Base-by-base conservation (phyloP, 495 filamentous ascomycete genomes). In the Penicillium cataractarum region DNA sequence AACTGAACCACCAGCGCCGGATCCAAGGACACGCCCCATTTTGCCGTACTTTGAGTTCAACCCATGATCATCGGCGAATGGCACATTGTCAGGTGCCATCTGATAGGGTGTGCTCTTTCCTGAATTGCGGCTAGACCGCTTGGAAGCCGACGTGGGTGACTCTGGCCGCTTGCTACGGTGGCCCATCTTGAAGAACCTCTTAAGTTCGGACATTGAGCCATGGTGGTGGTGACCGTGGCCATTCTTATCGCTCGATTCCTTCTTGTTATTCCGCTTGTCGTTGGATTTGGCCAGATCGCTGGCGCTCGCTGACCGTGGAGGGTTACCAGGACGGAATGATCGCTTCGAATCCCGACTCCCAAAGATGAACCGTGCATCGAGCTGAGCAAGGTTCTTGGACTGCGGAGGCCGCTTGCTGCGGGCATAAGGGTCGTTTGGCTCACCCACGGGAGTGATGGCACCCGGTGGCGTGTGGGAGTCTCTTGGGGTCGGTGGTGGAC, bases 31-130 rank as follows among this genome's bases (percentile, higher is more conserved):
- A 69, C 90, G 93, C 12, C 94, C 94, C 63, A 98, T 87, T 69
- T 97, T 97, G 26, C 95, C 95, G 70, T 98, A 99, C 66, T 95
- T 97, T 35, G 89, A 90, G 42, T 89, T 81, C 39, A 99, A 80
- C 2, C 93, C 93, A 72, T 97, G 93, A 69, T 97, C 93, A 73
- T 98, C 93, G 17, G 89, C 91, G 73, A 98, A 99, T 4, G 95
- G 96, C 37, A 96, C 87, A 71, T 84, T 90, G 22, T 87, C 73
- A 8, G 76, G 70, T 22, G 82, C 82, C 70, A 83, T 82, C 60
- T 83, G 81, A 53, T 79, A 76, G 27, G 89, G 89, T 21, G 85
- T 88, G 64, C 76, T 83, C 40, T 82, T 80, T 48, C 83, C 84
- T 39, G 76, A 72, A 1, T 83, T 85, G 13, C 78, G 74, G 49